Conservation (phyloP, 345 rosid species). For the Jatropha curcas region DNA sequence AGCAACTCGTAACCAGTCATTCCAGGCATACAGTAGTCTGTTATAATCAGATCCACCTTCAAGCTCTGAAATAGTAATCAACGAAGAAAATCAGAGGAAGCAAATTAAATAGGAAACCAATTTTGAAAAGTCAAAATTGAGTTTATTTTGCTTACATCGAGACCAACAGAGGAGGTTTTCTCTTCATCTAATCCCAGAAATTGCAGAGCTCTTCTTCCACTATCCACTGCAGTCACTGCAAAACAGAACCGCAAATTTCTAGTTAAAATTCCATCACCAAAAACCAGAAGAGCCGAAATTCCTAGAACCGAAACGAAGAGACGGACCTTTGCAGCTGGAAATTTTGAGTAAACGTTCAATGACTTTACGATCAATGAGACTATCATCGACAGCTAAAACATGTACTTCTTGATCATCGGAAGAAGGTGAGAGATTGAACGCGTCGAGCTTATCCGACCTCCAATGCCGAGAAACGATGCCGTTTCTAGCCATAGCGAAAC, state of each 20-base stretch:
- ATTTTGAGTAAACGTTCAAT: slow-evolving; percentile 80
- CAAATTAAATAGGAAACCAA: background rate
- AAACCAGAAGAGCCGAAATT: background rate
- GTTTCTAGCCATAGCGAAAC: slow-evolving; percentile 44
- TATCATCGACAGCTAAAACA: slow-evolving; percentile 93
- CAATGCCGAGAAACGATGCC: slow-evolving; percentile 47
- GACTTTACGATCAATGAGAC: slow-evolving; percentile 78
- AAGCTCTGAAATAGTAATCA: slow-evolving; percentile 41
- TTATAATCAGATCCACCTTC: slow-evolving; percentile 89
- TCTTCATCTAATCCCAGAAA: slow-evolving; percentile 78
- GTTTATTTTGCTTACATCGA: slow-evolving; percentile 41
- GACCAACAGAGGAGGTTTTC: slow-evolving; percentile 34
- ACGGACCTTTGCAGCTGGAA: slow-evolving; percentile 77
- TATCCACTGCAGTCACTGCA: slow-evolving; percentile 90
- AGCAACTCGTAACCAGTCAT: slow-evolving; percentile 98
- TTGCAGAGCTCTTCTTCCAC: slow-evolving; percentile 81
- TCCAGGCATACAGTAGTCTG: slow-evolving; percentile 99
- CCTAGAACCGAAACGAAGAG: background rate
- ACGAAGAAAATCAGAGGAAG: background rate
- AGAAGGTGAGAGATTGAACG: slow-evolving; percentile 41
- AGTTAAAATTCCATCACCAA: slow-evolving; percentile 2
- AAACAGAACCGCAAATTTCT: slow-evolving; percentile 5
- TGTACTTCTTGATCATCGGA: slow-evolving; percentile 56
- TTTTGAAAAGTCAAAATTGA: background rate
- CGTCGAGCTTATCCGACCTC: slow-evolving; percentile 44